Percentiles rank a stretch among this genome's conserved stretches.
These are phyloP conservation scores for Venturia carpophila DNA, from an alignment of 2,329 filamentous ascomycete genomes.

Conservation along the genomic window DNA sequence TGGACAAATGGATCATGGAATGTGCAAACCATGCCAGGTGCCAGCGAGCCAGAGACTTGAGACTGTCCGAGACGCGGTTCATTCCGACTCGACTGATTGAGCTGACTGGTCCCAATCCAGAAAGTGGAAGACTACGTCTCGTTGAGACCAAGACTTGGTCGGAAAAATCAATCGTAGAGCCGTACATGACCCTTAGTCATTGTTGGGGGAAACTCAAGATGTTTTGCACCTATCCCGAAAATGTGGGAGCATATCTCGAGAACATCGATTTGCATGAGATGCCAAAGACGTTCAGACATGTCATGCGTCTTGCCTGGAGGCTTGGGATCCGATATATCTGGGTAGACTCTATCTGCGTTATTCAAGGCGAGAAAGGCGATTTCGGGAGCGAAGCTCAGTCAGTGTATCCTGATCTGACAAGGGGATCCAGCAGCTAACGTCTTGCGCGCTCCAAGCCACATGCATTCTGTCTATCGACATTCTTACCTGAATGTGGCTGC, in stretches of 20 bases:
- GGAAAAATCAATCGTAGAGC: neutral
- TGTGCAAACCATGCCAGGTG: neutral
- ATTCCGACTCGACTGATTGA: neutral
- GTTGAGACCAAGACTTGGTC: neutral
- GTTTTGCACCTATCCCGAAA: neutral
- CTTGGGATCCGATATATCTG: neutral
- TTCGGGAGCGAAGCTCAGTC: constrained; percentile 11
- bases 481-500: constrained; percentile 13
- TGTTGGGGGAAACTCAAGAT: constrained; percentile 1
- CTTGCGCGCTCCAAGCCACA: neutral
- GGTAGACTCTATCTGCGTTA: constrained; percentile 17
- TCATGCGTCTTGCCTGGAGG: neutral
- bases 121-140: neutral
- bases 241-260: neutral
- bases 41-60: neutral
- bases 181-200: constrained; percentile 10
- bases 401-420: neutral
- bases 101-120: neutral
- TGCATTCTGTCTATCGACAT: constrained; percentile 9
- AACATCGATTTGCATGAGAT: neutral
- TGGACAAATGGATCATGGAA: neutral
- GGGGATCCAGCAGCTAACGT: neutral
- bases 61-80: neutral
- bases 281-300: neutral
- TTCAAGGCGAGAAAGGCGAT: constrained; percentile 13